Conservation (phyloP, 495 filamentous ascomycete species). For the Trichoderma virens region DNA sequence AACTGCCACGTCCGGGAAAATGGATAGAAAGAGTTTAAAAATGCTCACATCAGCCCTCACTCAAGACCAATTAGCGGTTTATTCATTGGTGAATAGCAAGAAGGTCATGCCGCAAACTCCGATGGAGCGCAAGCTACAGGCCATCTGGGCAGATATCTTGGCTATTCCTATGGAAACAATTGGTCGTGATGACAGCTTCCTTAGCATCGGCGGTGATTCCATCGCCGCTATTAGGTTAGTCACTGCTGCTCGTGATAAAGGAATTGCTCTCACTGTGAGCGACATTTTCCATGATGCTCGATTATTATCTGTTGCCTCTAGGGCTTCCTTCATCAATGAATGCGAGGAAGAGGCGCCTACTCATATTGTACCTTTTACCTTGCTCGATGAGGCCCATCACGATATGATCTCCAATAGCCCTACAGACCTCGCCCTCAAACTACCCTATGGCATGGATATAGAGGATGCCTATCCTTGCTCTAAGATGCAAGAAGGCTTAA, state of each 20-base stretch:
- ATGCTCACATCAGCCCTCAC: background rate
- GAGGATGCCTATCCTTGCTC: conserved; percentile 40
- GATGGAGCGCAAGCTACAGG: conserved; percentile 25
- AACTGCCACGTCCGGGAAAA: background rate
- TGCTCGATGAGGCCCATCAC: background rate
- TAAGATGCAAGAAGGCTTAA: conserved; percentile 45
- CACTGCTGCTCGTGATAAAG: background rate
- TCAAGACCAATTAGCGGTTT: conserved; percentile 12
- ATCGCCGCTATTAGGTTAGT: background rate
- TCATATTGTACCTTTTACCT: background rate
- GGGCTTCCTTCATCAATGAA: background rate
- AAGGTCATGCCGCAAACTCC: conserved; percentile 5
- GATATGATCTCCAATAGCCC: background rate
- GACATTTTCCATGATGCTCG: conserved; percentile 1
- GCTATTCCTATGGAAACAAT: conserved; percentile 28
- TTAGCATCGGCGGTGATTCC: conserved; percentile 37
- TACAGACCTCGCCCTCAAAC: background rate
- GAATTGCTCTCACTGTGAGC: background rate
- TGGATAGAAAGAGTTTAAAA: background rate
- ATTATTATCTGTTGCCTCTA: background rate
- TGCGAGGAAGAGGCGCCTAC: background rate
- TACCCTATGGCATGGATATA: background rate
- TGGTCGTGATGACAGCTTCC: conserved; percentile 16
- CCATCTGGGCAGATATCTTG: conserved; percentile 40
- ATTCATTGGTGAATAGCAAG: background rate